Evolutionary conservation across 768 basidiomycete species (phyloP), one percentile per base, ranked within the genome.

Genomic region (Lentinula aciculospora): DNA sequence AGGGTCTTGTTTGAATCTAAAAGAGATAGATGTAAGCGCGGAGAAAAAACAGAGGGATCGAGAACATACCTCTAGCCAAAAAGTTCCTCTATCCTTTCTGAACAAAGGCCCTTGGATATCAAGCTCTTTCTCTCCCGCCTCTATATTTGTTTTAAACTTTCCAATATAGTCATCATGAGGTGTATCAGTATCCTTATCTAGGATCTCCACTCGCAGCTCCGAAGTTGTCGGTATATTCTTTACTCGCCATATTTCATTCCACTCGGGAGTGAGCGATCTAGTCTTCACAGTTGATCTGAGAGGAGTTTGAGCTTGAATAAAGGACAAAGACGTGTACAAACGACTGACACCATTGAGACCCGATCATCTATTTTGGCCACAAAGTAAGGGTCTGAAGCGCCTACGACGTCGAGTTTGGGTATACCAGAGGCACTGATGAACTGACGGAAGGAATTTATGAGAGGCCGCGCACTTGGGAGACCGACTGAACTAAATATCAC

Each of bases 201-300:
- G 68, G n/a, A 92, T 73, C 42, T 79, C 71, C n/a, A 90, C 81
- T 4, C 71, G 67, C 7, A 92, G 69, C 25, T 72, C 74, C 7
- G 88, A 88, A n/a, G 72, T 77, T 4, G 66, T 68, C 0, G 89
- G 89, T 13, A 91, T 88, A 64, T 88, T 89, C 70, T 83, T 86
- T 60, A 91, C 70, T 32, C 73, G 71, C 89, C 89, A 91, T 8
- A 74, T 60, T 65, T 89, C 89, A 63, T 92, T 86, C 89, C 89
- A 91, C 19, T 88, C 83, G 0, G 89, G 89, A 0, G 72, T 62
- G 19, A 83, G 68, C 6, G 82, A 84, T 46, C 81, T 73, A 12
- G 69, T 55, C 62, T 86, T 76, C 9, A 91, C 84, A 0, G 83
- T 81, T 0, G 89, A 91, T 40, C 89, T 91, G 13, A 51, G 61